Conservation (phyloP, 23 red algal genomes). For the Porphyridium purpureum region DNA sequence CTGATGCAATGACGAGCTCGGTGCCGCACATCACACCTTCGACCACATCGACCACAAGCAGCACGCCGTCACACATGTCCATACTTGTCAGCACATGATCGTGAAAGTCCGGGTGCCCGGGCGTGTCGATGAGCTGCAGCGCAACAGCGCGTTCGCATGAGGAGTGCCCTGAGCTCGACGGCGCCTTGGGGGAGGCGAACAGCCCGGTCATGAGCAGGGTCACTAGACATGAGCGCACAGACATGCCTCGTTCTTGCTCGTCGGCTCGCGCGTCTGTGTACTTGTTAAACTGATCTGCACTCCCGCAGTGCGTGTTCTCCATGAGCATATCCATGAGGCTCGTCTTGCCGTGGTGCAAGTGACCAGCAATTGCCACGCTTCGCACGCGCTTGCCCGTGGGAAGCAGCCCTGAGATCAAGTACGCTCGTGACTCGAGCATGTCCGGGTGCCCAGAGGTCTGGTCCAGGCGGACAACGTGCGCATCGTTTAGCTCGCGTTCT, state of each 20-base stretch:
- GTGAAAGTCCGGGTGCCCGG: conserved; percentile 79
- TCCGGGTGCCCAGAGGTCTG: conserved; percentile 13
- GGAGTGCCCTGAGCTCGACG: no score
- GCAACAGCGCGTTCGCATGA: conserved; percentile 56
- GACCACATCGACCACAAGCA: conserved; percentile 73
- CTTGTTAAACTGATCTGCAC: conserved; percentile 11
- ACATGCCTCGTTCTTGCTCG: conserved; percentile 60
- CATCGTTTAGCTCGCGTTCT: conserved; percentile 8
- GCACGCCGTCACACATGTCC: conserved; percentile 49
- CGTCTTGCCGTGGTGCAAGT: conserved; percentile 92
- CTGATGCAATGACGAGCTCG: conserved; percentile 33
- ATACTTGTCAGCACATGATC: conserved; percentile 64
- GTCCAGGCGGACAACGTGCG: conserved; percentile 25
- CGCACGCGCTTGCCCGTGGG: conserved; percentile 17
- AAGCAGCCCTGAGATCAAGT: conserved; percentile 27
- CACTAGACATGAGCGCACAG: conserved; percentile 31
- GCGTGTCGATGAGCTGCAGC: conserved; percentile 59
- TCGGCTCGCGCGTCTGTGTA: conserved; percentile 80
- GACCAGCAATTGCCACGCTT: conserved; percentile 71
- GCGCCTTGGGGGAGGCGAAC: no score
- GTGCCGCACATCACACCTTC: conserved; percentile 86
- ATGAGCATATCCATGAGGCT: conserved; percentile 69
- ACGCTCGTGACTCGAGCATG: conserved; percentile 9
- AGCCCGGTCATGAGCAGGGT: conserved; percentile 34
- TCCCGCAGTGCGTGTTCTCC: conserved; percentile 25